These are phyloP conservation scores for Salix caprea DNA, from an alignment of 345 rosid genomes.

Conservation along the genomic window DNA sequence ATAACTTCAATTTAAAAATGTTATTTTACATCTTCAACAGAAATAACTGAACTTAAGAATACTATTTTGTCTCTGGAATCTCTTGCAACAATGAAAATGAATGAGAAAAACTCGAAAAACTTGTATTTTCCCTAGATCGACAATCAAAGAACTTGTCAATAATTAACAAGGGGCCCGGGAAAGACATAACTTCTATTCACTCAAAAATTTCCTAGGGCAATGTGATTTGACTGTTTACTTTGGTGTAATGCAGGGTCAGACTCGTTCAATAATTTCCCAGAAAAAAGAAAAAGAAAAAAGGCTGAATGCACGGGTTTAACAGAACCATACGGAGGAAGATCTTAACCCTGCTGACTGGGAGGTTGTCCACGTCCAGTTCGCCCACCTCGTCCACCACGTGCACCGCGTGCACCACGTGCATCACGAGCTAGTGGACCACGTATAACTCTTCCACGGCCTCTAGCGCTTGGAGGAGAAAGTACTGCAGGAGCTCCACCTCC, in stretches of 20 bases:
- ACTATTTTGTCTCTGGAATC: no score
- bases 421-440: conserved; percentile 47
- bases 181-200: background rate
- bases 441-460: conserved; percentile 47
- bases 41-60: no score
- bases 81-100: no score
- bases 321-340: background rate
- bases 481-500: conserved; percentile 29
- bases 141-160: no score
- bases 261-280: background rate
- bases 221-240: background rate
- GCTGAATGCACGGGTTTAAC: background rate
- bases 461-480: conserved; percentile 24
- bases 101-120: no score
- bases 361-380: conserved; percentile 36
- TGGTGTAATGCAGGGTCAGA: background rate
- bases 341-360: conserved; percentile 39
- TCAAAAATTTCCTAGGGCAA: background rate
- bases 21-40: no score
- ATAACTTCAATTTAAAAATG: no score
- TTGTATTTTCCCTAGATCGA: no score
- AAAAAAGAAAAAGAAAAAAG: background rate
- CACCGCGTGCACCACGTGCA: conserved; percentile 38
- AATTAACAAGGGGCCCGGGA: no score
- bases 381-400: conserved; percentile 16